Evolutionary conservation across 495 filamentous ascomycete species (phyloP).

Genomic region (Xylaria venustula): DNA sequence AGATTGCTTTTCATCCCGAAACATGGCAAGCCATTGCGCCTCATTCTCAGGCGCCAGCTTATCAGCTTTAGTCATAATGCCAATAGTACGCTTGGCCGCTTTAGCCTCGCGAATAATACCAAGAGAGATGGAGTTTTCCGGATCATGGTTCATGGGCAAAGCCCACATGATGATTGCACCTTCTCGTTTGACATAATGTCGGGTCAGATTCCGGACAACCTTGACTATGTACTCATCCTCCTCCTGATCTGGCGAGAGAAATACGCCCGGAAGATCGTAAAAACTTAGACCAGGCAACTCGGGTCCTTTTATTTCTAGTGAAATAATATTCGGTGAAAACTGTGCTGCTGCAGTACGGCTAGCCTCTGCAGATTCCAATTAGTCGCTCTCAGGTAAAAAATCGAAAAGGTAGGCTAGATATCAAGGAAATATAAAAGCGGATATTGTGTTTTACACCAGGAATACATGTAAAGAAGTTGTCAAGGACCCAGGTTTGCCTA

Average conservation of each 20-base stretch:
- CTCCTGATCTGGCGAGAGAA: constrained; percentile 60
- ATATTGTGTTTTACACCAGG: too few relatives aligned
- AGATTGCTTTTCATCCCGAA: constrained; percentile 52
- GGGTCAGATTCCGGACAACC: constrained; percentile 67
- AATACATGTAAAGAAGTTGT: background rate
- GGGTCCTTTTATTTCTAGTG: constrained; percentile 68
- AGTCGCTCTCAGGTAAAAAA: background rate
- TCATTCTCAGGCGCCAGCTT: constrained; percentile 51
- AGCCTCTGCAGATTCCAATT: constrained; percentile 21
- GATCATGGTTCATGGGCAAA: constrained; percentile 70
- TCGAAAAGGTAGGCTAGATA: too few relatives aligned
- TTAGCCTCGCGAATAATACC: constrained; percentile 56
- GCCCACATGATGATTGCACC: constrained; percentile 74
- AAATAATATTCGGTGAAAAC: constrained; percentile 77
- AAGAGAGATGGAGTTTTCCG: constrained; percentile 68
- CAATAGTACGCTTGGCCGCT: constrained; percentile 64
- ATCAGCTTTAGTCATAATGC: constrained; percentile 82
- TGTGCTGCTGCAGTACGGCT: constrained; percentile 48
- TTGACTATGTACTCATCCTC: constrained; percentile 64
- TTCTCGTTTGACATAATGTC: constrained; percentile 60
- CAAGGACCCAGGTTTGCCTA: too few relatives aligned
- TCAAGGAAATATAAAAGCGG: too few relatives aligned
- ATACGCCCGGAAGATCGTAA: constrained; percentile 78
- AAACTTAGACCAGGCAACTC: constrained; percentile 70
- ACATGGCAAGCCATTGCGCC: constrained; percentile 56